These are phyloP conservation scores for Gynandropsis gynandra DNA, from an alignment of 345 rosid genomes.

Conservation along the genomic window DNA sequence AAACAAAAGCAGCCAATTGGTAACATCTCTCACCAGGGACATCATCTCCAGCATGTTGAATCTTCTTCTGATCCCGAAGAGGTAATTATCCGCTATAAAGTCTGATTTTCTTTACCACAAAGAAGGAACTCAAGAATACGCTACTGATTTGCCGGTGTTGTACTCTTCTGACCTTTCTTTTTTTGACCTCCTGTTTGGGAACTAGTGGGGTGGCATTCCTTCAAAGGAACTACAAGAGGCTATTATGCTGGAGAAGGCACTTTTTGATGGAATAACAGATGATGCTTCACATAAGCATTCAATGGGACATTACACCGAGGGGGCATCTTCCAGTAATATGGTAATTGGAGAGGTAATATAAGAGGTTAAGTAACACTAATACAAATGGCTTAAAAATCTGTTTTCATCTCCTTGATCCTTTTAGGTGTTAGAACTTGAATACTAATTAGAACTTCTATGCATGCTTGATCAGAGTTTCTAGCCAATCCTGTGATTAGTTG, in stretches of 20 bases:
- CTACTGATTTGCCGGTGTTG: not conserved
- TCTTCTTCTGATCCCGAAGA: slow-evolving; percentile 29
- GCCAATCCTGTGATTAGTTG: no score
- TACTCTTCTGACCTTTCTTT: slow-evolving; percentile 9
- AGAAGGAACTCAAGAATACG: slow-evolving; percentile 1
- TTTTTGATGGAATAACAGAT: slow-evolving; percentile 37
- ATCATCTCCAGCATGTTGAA: slow-evolving; percentile 22
- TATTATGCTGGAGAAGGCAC: slow-evolving; percentile 50
- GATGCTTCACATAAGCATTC: slow-evolving; percentile 22
- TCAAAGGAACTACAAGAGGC: slow-evolving; percentile 62
- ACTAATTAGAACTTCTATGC: no score
- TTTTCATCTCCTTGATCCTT: no score
- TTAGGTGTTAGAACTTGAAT: no score
- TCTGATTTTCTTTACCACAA: slow-evolving; percentile 8
- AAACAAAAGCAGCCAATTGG: slow-evolving; percentile 26
- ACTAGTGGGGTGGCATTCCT: slow-evolving; percentile 63
- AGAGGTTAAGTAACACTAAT: no score
- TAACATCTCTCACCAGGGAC: slow-evolving; percentile 22
- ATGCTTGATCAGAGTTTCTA: no score
- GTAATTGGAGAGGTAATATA: slow-evolving; percentile 17
- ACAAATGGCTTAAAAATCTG: no score
- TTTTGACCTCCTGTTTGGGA: slow-evolving; percentile 15
- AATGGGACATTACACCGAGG: slow-evolving; percentile 8
- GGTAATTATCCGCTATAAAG: slow-evolving; percentile 25
- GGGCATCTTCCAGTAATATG: slow-evolving; percentile 10